phyloP scores from a whole-genome alignment of 2,329 filamentous ascomycete genomes.

The Thermothelomyces thermophilus region DNA sequence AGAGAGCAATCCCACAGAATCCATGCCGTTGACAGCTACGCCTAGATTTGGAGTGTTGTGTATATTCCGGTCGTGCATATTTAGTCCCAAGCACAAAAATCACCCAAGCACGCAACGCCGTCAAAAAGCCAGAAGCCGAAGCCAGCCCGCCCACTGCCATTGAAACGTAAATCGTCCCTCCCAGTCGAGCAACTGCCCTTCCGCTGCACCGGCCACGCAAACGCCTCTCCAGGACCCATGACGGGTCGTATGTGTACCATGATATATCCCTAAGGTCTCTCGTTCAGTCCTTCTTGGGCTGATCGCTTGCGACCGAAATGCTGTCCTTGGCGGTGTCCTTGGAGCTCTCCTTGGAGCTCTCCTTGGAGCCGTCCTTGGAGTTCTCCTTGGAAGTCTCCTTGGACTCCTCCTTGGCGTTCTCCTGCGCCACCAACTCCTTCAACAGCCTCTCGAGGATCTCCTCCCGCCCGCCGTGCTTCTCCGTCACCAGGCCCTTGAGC shows the following conservation, averaged over 20 bases:
- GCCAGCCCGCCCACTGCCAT: conserved; percentile 1
- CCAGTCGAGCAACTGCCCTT: neutral
- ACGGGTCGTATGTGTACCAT: neutral
- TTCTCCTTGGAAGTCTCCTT: too few relatives aligned
- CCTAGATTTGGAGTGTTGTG: too few relatives aligned
- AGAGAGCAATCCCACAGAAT: too few relatives aligned
- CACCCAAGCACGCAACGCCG: neutral
- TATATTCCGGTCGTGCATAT: too few relatives aligned
- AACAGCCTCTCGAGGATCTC: conserved; percentile 44
- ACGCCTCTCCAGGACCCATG: conserved; percentile 4
- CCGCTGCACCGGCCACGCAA: conserved; percentile 1
- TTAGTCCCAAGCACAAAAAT: neutral
- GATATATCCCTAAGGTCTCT: neutral
- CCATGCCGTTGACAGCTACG: too few relatives aligned
- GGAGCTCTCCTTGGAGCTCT: too few relatives aligned
- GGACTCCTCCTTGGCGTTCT: too few relatives aligned
- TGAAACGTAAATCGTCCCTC: neutral
- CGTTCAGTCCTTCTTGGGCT: conserved; percentile 15
- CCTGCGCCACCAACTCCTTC: conserved; percentile 41
- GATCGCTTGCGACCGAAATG: conserved; percentile 12
- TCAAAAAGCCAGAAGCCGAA: neutral
- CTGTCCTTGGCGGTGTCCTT: conserved; percentile 14
- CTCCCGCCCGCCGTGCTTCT: conserved; percentile 65
- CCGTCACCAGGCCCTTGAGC: conserved; percentile 72
- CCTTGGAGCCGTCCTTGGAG: too few relatives aligned